Evolutionary conservation across 805 yeast genomes (phyloP), one percentile per base, ranked within the genome.

Genomic region (Debaryomyces prosopidis): DNA sequence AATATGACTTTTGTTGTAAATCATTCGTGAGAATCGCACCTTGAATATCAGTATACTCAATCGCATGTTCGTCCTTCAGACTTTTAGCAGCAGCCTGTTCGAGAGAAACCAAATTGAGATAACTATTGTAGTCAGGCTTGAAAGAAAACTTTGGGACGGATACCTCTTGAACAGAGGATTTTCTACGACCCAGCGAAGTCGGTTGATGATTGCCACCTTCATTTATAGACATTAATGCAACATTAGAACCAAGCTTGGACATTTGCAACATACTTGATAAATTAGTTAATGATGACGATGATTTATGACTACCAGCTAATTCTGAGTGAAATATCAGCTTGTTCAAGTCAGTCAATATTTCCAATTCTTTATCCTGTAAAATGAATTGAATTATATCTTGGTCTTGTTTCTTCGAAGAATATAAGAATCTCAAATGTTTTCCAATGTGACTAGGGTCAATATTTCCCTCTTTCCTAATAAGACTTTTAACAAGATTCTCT

Each of bases 1-100:
- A 69, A 49, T 66, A 59, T 5, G 68, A 59, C 47, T 62, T 68
- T 36, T 64, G 64, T 49, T 65, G 76, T 40, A 65, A 57, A 14
- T 67, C 69, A 46, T 71, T 71, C 38, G 72, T 63, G 47, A 69
- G 52, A 5, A 71, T 54, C n/a, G 73, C 75, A 9, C 76, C 76
- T 35, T 58, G 53, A 31, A 66, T 52, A 19, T 60, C 55, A 10
- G 57, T 48, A 39, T 33, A 58, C 34, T 58, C 38, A 15, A 37
- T 32, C n/a, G 43, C 42, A 8, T 45, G 42, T 17, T 48, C 42
- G 16, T n/a, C 23, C 23, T 42, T 45, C 3, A 36, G 36, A 7
- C 45, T 37, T 27, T 37, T 40, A 12, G 57, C 63, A 17, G 18
- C n/a, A 11, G 27, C 42, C 32, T 46, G 42, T 37, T 45, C 48